phyloP scores from a whole-genome alignment of 1,139 yeast genomes.

The Candida neerlandica region DNA sequence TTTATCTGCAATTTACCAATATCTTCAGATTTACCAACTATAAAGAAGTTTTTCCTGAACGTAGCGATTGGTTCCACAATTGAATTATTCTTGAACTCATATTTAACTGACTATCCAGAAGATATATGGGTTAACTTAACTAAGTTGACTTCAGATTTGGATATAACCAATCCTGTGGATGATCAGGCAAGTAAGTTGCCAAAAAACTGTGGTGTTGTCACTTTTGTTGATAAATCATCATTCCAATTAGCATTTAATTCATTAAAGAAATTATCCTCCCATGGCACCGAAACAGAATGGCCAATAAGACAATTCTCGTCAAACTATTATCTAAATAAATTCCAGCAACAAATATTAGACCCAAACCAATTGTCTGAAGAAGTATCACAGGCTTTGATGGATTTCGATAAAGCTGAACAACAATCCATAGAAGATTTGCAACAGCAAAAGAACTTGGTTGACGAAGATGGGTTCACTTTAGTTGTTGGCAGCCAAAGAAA shows the following conservation, averaged over 20 bases:
- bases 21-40: constrained; percentile 50
- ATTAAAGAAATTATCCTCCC: constrained; percentile 50
- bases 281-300: constrained; percentile 31
- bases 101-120: constrained; percentile 43
- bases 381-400: constrained; percentile 62
- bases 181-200: constrained; percentile 54
- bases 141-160: constrained; percentile 61
- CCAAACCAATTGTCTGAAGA: constrained; percentile 46
- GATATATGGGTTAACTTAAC: constrained; percentile 63
- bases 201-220: constrained; percentile 70
- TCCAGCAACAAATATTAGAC: constrained; percentile 42
- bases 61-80: constrained; percentile 65
- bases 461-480: constrained; percentile 90
- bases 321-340: constrained; percentile 30
- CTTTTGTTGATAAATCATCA: constrained; percentile 76
- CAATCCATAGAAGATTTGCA: constrained; percentile 62
- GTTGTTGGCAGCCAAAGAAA: constrained; percentile 88
- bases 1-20: constrained; percentile 81
- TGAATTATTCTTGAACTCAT: constrained; percentile 46
- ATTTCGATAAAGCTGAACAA: constrained; percentile 73
- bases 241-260: constrained; percentile 65
- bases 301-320: constrained; percentile 33
- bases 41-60: constrained; percentile 61
- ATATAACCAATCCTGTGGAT: constrained; percentile 25
- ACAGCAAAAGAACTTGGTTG: constrained; percentile 62